A percentile compares a stretch with the other conserved stretches of the same genome.
These are phyloP conservation scores for Fermentozyma sake DNA, from an alignment of 1,139 yeast genomes.

Conservation along the genomic window DNA sequence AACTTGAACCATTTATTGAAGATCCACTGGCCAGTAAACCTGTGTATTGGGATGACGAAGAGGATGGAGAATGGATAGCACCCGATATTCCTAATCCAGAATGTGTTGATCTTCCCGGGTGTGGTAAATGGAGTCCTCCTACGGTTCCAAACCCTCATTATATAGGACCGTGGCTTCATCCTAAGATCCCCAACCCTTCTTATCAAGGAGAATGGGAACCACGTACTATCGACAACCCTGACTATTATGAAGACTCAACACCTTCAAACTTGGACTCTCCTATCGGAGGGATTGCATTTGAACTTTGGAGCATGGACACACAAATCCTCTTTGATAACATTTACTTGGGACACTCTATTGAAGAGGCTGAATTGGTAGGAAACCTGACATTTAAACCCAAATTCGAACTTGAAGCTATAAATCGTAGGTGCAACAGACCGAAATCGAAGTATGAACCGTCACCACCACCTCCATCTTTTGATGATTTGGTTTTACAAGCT, in stretches of 20 bases:
- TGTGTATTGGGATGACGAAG: slow-evolving; percentile 80
- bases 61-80: slow-evolving; percentile 80
- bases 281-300: slow-evolving; percentile 83
- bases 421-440: slow-evolving; percentile 34
- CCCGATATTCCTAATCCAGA: slow-evolving; percentile 69
- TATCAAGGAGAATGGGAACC: slow-evolving; percentile 83
- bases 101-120: slow-evolving; percentile 58
- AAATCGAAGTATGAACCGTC: slow-evolving; percentile 32
- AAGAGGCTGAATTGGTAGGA: slow-evolving; percentile 80
- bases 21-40: slow-evolving; percentile 69
- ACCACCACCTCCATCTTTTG: slow-evolving; percentile 38
- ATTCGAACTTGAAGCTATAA: slow-evolving; percentile 47
- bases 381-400: slow-evolving; percentile 69
- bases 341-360: slow-evolving; percentile 75
- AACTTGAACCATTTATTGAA: slow-evolving; percentile 48
- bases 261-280: slow-evolving; percentile 59
- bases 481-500: slow-evolving; percentile 32
- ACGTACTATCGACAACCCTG: slow-evolving; percentile 61
- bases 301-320: slow-evolving; percentile 82
- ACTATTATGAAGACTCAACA: slow-evolving; percentile 51
- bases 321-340: slow-evolving; percentile 77
- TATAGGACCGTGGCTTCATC: slow-evolving; percentile 76
- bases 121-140: slow-evolving; percentile 67
- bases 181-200: slow-evolving; percentile 63
- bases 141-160: slow-evolving; percentile 61